Base-by-base conservation (phyloP, 2,329 filamentous ascomycete species). In the Fusarium stilboides region DNA sequence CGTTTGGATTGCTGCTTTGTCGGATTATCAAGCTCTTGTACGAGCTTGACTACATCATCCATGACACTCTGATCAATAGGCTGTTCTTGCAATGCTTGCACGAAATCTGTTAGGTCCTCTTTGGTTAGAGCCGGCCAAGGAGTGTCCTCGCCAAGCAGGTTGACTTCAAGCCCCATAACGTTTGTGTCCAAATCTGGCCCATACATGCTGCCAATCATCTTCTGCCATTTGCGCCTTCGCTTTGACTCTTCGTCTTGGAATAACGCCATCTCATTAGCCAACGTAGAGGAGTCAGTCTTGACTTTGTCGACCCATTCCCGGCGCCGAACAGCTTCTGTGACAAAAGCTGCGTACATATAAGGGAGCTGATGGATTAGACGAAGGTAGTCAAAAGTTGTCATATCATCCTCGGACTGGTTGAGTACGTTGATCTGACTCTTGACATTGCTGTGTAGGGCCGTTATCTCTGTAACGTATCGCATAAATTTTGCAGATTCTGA, bases 221-320 rank as follows among this genome's bases (percentile, higher is more conserved):
- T 97, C 64, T 95, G 87, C 96, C 96, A 99, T 75, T 92, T 97
- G 74, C 92, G 92, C 45, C 96, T 88, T 52, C 96, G 87, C 73
- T 95, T 94, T 51, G 93, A 88, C 77, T 99, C 96, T 79, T 98
- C 96, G 64, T 98, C 94, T 75, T 96, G 93, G 68, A 97, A 95
- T 1, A 93, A 84, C 3, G 94, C 93, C 87, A 98, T 93, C 76
- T 98, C 95, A 77, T 98, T 97, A 26, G 94, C 94, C 26, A 99
- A 82, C 0, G 92, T 93, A 4, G 92, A 90, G 1, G 95, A 96
- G 74, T 98, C 96, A 4, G 88, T 87, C 76, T 92, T 93, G 78
- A 98, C 91, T 80, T 97, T 97, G 53, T 97, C 93, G 14, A 88
- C 89, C 94, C 96, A 99, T 80, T 98, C 94, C 34, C 90, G 90